phyloP scores from a whole-genome alignment of 1,284 basidiomycete genomes.

The Apiotrichum montevideense region DNA sequence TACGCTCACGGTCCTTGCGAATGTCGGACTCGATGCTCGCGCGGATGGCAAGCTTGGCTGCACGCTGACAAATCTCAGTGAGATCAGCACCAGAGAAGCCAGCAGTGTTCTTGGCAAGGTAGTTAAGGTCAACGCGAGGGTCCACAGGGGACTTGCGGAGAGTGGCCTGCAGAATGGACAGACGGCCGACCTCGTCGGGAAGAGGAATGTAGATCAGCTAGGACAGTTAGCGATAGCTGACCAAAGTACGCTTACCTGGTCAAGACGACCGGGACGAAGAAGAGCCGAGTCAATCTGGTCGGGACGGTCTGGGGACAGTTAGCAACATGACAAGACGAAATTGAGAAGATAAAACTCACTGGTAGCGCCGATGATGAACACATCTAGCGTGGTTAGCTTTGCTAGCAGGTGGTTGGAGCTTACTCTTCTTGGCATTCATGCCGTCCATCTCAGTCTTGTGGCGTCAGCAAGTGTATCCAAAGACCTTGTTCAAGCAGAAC shows the following conservation, averaged over 20 bases:
- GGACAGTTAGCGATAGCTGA: constrained; percentile 15
- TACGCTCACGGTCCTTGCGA: constrained; percentile 68
- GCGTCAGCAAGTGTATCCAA: too few species aligned
- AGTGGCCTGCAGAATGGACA: constrained; percentile 84
- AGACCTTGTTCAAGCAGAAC: constrained; percentile 4
- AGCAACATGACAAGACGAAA: not conserved
- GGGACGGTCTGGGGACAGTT: constrained; percentile 60
- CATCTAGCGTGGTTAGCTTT: constrained; percentile 49
- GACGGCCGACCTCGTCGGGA: constrained; percentile 84
- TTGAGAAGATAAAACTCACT: constrained; percentile 42
- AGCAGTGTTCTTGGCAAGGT: constrained; percentile 88
- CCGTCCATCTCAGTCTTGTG: constrained; percentile 92
- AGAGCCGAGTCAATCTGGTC: constrained; percentile 98
- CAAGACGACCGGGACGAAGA: constrained; percentile 95
- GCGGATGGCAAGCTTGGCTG: constrained; percentile 82
- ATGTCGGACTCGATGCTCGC: constrained; percentile 94
- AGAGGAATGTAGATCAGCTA: constrained; percentile 89
- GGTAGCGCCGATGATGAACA: constrained; percentile 97
- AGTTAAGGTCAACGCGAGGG: constrained; percentile 74
- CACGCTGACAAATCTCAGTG: constrained; percentile 96
- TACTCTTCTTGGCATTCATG: constrained; percentile 95
- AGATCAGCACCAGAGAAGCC: constrained; percentile 99
- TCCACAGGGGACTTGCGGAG: constrained; percentile 91
- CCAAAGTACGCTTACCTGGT: constrained; percentile 50
- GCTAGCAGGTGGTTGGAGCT: not conserved